These are phyloP conservation scores for Trichocomaceae sp. DNA, from an alignment of 2,329 filamentous ascomycete species.

Conservation along the genomic window DNA sequence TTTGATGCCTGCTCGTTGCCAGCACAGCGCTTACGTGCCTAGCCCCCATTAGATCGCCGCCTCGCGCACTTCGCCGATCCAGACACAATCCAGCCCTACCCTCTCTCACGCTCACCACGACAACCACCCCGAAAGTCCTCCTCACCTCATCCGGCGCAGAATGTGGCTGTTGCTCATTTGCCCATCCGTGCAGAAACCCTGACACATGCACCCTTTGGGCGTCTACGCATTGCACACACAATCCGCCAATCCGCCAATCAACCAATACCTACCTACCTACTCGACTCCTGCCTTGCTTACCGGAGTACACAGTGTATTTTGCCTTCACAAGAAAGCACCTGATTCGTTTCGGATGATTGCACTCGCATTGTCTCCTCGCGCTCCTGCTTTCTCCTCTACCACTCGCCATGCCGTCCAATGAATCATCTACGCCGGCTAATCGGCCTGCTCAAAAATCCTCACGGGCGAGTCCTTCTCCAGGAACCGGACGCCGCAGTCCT, in stretches of 20 bases:
- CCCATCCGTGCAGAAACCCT: not conserved
- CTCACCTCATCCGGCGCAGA: constrained; percentile 7
- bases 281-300: constrained; percentile 4
- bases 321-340: not conserved
- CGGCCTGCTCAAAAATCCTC: constrained; percentile 15
- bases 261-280: not conserved
- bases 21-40: constrained; percentile 12
- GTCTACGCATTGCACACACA: constrained; percentile 3
- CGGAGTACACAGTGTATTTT: constrained; percentile 1
- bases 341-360: constrained; percentile 9
- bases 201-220: constrained; percentile 6
- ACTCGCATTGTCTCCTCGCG: constrained; percentile 29
- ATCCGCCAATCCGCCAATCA: not conserved
- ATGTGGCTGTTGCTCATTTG: constrained; percentile 16
- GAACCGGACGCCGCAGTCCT: constrained; percentile 21
- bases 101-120: not conserved
- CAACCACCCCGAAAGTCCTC: not conserved
- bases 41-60: constrained; percentile 12
- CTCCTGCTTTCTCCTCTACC: constrained; percentile 11
- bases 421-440: constrained; percentile 22
- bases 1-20: constrained; percentile 11
- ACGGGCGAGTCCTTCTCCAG: constrained; percentile 8
- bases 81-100: constrained; percentile 12
- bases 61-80: constrained; percentile 12
- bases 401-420: constrained; percentile 16